A percentile compares a stretch with the other conserved stretches of the same genome.
phyloP scores from a whole-genome alignment of 2,329 filamentous ascomycete species.

The Ciborinia camelliae region DNA sequence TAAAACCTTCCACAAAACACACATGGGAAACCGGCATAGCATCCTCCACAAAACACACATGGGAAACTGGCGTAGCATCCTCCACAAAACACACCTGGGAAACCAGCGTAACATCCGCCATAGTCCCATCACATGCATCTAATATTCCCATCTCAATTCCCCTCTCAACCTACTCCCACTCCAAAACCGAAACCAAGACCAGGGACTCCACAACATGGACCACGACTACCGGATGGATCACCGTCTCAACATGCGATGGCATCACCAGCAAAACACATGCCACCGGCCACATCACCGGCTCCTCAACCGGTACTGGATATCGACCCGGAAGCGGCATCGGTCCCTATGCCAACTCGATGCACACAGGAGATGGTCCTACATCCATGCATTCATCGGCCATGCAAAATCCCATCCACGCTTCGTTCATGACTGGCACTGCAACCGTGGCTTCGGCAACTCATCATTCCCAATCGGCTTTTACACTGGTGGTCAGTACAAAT shows the following conservation, averaged over 20 bases:
- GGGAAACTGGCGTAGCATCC: neutral
- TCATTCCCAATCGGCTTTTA: neutral
- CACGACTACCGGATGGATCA: slow-evolving; percentile 4
- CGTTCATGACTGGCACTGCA: too few relatives aligned
- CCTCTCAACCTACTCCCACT: neutral
- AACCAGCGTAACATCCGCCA: too few relatives aligned
- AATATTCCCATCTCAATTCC: neutral
- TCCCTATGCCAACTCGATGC: neutral
- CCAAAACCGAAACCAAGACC: neutral
- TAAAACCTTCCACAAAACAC: neutral
- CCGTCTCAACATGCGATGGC: slow-evolving; percentile 1
- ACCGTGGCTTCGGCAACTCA: neutral
- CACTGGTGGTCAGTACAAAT: neutral
- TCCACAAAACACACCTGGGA: neutral
- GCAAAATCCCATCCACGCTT: neutral
- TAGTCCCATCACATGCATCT: neutral
- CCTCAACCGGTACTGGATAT: neutral
- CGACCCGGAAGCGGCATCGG: neutral
- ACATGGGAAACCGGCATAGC: neutral
- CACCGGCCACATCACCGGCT: neutral
- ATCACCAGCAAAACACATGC: neutral
- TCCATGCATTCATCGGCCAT: neutral
- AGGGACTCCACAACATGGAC: slow-evolving; percentile 6
- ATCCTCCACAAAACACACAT: neutral
- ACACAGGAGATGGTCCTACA: neutral